Percentiles rank a stretch among this genome's conserved stretches.
Evolutionary conservation across 495 filamentous ascomycete genomes (phyloP).

Genomic region (Bombardia bombarda): DNA sequence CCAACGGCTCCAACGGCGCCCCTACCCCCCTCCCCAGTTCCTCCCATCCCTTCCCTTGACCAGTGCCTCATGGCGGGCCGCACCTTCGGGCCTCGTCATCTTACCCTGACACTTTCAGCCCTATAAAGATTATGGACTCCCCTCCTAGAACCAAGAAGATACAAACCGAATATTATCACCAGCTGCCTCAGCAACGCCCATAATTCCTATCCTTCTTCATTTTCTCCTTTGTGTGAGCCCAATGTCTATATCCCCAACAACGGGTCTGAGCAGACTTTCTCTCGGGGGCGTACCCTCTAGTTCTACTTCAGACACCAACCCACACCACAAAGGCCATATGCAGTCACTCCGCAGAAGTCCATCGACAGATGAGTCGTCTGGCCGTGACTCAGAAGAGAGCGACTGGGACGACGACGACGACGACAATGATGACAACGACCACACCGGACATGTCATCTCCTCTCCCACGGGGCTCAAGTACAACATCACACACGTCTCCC

Average conservation of each 20-base stretch:
- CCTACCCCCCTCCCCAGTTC: too few species aligned
- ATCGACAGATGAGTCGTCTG: slow-evolving; percentile 3
- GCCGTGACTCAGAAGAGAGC: slow-evolving; percentile 18
- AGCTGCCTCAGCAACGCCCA: background rate
- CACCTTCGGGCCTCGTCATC: slow-evolving; percentile 1
- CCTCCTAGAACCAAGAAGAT: too few species aligned
- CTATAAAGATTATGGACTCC: too few species aligned
- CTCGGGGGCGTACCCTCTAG: slow-evolving; percentile 25
- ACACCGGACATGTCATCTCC: slow-evolving; percentile 20
- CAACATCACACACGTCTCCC: slow-evolving; percentile 16
- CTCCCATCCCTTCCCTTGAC: background rate
- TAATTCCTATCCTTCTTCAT: background rate
- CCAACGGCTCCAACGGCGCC: too few species aligned
- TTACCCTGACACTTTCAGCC: background rate
- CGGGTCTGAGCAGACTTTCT: slow-evolving; percentile 33
- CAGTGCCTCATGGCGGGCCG: background rate
- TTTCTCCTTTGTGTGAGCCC: background rate
- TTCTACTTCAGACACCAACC: slow-evolving; percentile 1
- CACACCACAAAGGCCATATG: slow-evolving; percentile 18
- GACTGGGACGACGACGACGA: slow-evolving; percentile 25
- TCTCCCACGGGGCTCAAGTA: slow-evolving; percentile 32
- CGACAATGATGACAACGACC: slow-evolving; percentile 22
- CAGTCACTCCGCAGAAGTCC: slow-evolving; percentile 9
- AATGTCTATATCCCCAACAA: slow-evolving; percentile 29
- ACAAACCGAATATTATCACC: too few species aligned